Percentiles rank a stretch among this genome's conserved stretches.
Conservation (phyloP, 371 early-diverging fungal species). For the Apophysomyces sp. region DNA sequence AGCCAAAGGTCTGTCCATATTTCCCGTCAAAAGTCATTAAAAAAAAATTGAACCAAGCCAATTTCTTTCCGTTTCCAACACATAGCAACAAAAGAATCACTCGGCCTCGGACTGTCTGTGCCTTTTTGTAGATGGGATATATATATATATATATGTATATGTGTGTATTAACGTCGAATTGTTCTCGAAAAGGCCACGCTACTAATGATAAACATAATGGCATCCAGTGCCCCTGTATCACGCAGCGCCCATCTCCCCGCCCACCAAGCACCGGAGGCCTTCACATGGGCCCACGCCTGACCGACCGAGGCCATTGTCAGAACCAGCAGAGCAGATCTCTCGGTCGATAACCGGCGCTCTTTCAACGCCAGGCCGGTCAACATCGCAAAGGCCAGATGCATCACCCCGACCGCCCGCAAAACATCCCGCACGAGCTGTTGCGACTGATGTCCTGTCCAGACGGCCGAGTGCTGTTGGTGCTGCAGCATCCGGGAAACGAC, state of each 20-base stretch:
- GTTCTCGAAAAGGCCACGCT: slow-evolving; percentile 18
- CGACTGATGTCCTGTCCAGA: slow-evolving; percentile 6
- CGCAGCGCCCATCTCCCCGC: slow-evolving; percentile 8
- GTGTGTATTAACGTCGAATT: slow-evolving; percentile 5
- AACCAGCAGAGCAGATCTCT: slow-evolving; percentile 35
- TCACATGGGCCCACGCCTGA: slow-evolving; percentile 30
- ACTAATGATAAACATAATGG: slow-evolving; percentile 10
- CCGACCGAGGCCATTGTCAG: slow-evolving; percentile 34
- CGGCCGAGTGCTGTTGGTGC: neutral
- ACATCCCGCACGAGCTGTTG: slow-evolving; percentile 24
- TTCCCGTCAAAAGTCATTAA: no score
- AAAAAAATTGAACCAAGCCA: no score
- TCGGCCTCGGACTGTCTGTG: no score
- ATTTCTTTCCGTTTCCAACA: no score
- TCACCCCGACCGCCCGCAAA: slow-evolving; percentile 30
- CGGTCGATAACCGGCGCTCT: slow-evolving; percentile 31
- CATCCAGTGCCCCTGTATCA: slow-evolving; percentile 10
- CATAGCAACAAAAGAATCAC: no score
- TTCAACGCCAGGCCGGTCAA: slow-evolving; percentile 31
- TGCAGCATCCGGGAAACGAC: slow-evolving; percentile 9
- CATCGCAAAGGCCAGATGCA: slow-evolving; percentile 37
- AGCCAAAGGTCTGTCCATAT: no score
- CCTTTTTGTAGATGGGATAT: no score
- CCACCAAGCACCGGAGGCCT: neutral
- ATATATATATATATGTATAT: no score